Conservation (phyloP, 2,329 filamentous ascomycete genomes). For the Cryphonectria parasitica region DNA sequence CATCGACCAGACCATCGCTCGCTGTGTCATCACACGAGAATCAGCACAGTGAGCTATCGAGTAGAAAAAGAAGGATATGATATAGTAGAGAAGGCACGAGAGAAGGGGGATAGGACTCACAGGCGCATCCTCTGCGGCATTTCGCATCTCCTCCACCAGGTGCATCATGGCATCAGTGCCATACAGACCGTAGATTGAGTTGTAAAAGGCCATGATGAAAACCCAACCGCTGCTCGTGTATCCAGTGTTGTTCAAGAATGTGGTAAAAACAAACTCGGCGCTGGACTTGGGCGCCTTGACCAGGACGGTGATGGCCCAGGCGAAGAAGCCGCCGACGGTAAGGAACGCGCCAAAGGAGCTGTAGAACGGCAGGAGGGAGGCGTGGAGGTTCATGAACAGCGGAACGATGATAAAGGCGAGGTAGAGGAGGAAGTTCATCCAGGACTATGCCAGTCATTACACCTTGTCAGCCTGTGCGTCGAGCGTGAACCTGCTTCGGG, state of each 20-base stretch:
- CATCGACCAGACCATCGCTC: constrained; percentile 16
- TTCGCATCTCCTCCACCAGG: constrained; percentile 16
- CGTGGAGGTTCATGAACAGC: constrained; percentile 10
- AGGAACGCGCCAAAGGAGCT: constrained; percentile 12
- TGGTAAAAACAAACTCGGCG: constrained; percentile 7
- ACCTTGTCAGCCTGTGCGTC: neutral
- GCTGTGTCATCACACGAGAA: neutral
- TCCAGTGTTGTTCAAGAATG: constrained; percentile 11
- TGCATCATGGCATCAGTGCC: constrained; percentile 15
- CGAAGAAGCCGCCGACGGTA: constrained; percentile 16
- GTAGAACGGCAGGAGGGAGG: constrained; percentile 6
- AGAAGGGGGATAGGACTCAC: neutral
- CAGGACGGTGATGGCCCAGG: constrained; percentile 15
- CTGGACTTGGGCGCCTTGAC: constrained; percentile 14
- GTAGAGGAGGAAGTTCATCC: constrained; percentile 15
- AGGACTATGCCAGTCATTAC: neutral
- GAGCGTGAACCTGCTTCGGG: too few relatives aligned
- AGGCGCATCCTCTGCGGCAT: constrained; percentile 11
- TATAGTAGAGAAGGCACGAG: too few relatives aligned
- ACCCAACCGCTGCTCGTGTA: constrained; percentile 8
- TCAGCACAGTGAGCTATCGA: too few relatives aligned
- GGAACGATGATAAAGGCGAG: constrained; percentile 11
- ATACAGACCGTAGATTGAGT: constrained; percentile 8
- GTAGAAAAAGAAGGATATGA: too few relatives aligned
- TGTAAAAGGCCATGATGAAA: constrained; percentile 14